These are phyloP conservation scores for Mortierella polycephala DNA, from an alignment of 371 early-diverging fungal genomes.

Conservation along the genomic window DNA sequence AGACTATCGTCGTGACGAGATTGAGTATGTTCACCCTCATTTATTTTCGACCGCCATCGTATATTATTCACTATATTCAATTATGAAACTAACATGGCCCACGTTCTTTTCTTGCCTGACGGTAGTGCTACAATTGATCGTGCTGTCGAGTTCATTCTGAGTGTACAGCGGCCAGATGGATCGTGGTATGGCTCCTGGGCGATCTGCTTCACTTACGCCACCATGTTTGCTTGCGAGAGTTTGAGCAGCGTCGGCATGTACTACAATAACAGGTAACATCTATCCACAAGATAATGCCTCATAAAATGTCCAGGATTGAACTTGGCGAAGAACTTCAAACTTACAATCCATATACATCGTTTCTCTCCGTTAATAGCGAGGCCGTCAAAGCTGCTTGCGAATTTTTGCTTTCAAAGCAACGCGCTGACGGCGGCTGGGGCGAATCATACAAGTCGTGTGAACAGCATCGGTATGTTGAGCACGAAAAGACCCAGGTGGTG, in stretches of 20 bases:
- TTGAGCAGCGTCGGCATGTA: slow-evolving; percentile 85
- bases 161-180: slow-evolving; percentile 84
- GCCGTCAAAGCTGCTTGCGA: slow-evolving; percentile 81
- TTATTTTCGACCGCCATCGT: not conserved
- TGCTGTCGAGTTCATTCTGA: slow-evolving; percentile 79
- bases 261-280: slow-evolving; percentile 78
- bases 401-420: slow-evolving; percentile 88
- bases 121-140: slow-evolving; percentile 58
- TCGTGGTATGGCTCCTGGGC: slow-evolving; percentile 98
- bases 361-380: slow-evolving; percentile 11
- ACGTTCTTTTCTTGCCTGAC: not conserved
- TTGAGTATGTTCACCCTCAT: slow-evolving; percentile 63
- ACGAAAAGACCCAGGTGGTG: slow-evolving; percentile 86
- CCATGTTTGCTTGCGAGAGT: slow-evolving; percentile 92
- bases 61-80: not conserved
- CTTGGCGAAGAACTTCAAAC: no score
- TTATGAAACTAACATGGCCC: no score
- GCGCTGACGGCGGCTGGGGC: slow-evolving; percentile 97
- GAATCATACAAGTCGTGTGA: slow-evolving; percentile 94
- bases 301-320: not conserved
- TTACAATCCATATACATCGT: not conserved
- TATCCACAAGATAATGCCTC: not conserved
- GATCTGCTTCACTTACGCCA: slow-evolving; percentile 97
- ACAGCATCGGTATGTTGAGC: slow-evolving; percentile 70
- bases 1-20: slow-evolving; percentile 83